phyloP scores from a whole-genome alignment of 1,139 yeast species.

The Suhomyces taliae region DNA sequence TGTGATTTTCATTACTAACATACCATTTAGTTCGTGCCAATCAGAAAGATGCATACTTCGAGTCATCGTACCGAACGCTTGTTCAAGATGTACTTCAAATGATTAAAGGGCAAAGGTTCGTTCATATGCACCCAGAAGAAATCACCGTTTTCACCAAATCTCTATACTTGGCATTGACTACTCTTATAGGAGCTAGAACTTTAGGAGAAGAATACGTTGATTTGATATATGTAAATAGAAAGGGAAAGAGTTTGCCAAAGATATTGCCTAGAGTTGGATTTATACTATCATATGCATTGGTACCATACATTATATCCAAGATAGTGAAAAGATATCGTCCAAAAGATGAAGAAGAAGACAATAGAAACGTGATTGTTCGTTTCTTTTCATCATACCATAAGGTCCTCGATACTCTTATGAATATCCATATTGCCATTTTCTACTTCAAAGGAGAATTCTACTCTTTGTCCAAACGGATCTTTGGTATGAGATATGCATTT shows the following conservation, averaged over 20 bases:
- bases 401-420: conserved; percentile 53
- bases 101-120: conserved; percentile 65
- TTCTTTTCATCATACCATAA: conserved; percentile 40
- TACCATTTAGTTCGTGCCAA: conserved; percentile 60
- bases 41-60: conserved; percentile 82
- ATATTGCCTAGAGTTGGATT: conserved; percentile 51
- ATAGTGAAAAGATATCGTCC: conserved; percentile 28
- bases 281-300: conserved; percentile 51
- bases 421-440: conserved; percentile 75
- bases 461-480: conserved; percentile 69
- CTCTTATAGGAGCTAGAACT: conserved; percentile 74
- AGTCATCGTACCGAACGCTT: conserved; percentile 53
- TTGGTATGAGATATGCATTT: conserved; percentile 77
- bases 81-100: conserved; percentile 57
- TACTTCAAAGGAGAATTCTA: conserved; percentile 82
- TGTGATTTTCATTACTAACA: conserved; percentile 15
- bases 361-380: conserved; percentile 12
- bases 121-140: conserved; percentile 64
- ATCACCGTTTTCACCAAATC: conserved; percentile 59
- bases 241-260: conserved; percentile 53
- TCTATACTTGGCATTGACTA: conserved; percentile 67
- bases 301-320: conserved; percentile 53
- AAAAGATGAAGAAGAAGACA: conserved; percentile 14
- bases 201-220: conserved; percentile 95
- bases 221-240: conserved; percentile 61